Percentiles rank a stretch among this genome's conserved stretches.
Evolutionary conservation across 768 basidiomycete species (phyloP).

Genomic region (Naematelia encephala): DNA sequence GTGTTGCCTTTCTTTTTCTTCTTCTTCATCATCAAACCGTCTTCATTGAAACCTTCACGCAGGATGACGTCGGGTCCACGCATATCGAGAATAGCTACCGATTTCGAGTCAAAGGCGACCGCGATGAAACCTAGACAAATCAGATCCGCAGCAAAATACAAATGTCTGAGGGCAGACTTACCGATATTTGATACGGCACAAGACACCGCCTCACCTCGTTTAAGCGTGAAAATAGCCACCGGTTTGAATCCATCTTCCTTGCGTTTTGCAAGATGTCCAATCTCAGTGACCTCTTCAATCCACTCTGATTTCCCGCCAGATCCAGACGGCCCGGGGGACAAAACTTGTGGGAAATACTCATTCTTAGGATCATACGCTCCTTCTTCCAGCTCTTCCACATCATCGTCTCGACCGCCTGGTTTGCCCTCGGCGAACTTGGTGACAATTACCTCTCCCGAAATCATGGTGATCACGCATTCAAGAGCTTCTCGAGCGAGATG

Average conservation of each 20-base stretch:
- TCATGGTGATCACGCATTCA: constrained; percentile 51
- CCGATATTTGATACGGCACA: constrained; percentile 72
- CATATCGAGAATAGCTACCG: constrained; percentile 67
- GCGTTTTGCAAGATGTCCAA: constrained; percentile 56
- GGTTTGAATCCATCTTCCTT: constrained; percentile 59
- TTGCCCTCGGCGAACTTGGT: constrained; percentile 49
- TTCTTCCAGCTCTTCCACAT: constrained; percentile 32
- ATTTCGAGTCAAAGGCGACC: constrained; percentile 62
- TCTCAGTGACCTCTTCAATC: constrained; percentile 58
- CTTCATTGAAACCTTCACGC: constrained; percentile 53
- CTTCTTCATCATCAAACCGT: constrained; percentile 49
- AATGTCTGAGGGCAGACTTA: constrained; percentile 45
- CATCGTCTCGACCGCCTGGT: constrained; percentile 17
- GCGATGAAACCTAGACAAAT: constrained; percentile 67
- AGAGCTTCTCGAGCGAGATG: constrained; percentile 49
- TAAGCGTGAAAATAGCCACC: constrained; percentile 59
- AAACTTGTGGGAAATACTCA: constrained; percentile 57
- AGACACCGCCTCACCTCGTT: constrained; percentile 56
- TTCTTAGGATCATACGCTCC: constrained; percentile 57
- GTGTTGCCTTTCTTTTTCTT: constrained; percentile 53
- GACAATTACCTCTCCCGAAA: constrained; percentile 52
- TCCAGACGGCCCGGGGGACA: constrained; percentile 27
- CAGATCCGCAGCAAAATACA: constrained; percentile 3
- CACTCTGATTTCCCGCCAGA: constrained; percentile 22
- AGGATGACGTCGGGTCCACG: constrained; percentile 68